Conservation (phyloP, 495 filamentous ascomycete genomes). For the Friedmanniomyces simplex region DNA sequence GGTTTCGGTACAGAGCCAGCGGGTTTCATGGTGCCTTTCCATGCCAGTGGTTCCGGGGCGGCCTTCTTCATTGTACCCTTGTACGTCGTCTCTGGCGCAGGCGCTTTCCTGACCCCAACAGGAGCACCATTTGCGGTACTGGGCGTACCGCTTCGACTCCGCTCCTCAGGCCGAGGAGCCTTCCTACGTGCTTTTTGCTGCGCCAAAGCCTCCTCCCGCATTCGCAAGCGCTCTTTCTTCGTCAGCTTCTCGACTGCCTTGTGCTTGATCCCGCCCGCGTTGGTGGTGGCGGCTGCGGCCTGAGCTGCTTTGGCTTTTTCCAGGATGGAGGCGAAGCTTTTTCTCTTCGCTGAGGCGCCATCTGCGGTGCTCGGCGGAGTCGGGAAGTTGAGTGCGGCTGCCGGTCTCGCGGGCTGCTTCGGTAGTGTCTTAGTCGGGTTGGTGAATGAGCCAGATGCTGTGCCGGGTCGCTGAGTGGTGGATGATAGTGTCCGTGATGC, state of each 20-base stretch:
- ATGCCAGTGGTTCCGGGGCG: constrained; percentile 22
- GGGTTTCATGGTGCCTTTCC: constrained; percentile 30
- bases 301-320: constrained; percentile 50
- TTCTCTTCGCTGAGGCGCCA: constrained; percentile 37
- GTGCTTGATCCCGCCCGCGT: constrained; percentile 36
- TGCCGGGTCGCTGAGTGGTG: constrained; percentile 30
- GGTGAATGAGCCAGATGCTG: constrained; percentile 16
- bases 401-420: constrained; percentile 3
- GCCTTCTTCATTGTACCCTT: constrained; percentile 46
- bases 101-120: constrained; percentile 3
- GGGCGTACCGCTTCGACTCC: constrained; percentile 17
- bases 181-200: constrained; percentile 16
- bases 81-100: constrained; percentile 37
- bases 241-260: constrained; percentile 36
- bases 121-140: constrained; percentile 3
- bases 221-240: constrained; percentile 24
- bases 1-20: constrained; percentile 2
- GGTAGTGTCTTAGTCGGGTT: constrained; percentile 21
- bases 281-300: constrained; percentile 23
- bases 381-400: background rate
- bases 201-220: constrained; percentile 19
- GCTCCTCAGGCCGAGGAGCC: background rate
- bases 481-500: constrained; percentile 29
- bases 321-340: constrained; percentile 60
- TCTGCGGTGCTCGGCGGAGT: constrained; percentile 23